phyloP scores from a whole-genome alignment of 345 rosid species.

The Linum usitatissimum region DNA sequence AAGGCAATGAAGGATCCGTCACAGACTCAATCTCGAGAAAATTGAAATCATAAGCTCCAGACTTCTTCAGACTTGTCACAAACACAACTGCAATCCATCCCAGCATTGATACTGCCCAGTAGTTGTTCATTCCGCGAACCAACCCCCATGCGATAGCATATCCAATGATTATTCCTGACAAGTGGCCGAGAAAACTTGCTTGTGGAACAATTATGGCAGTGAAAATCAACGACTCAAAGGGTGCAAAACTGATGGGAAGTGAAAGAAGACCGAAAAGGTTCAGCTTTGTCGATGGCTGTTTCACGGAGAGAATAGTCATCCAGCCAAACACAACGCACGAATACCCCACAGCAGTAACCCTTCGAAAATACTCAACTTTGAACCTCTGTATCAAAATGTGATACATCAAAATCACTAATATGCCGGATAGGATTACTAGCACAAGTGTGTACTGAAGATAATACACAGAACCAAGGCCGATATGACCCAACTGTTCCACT shows the following conservation, averaged over 20 bases:
- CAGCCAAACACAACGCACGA: slow-evolving; percentile 98
- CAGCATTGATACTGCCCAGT: slow-evolving; percentile 83
- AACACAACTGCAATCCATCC: slow-evolving; percentile 71
- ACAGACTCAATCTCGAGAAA: slow-evolving; percentile 87
- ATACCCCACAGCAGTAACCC: slow-evolving; percentile 96
- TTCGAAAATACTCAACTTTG: slow-evolving; percentile 71
- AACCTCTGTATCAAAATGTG: slow-evolving; percentile 64
- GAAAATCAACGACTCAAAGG: slow-evolving; percentile 84
- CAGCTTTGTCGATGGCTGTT: slow-evolving; percentile 91
- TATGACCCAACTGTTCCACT: slow-evolving; percentile 56
- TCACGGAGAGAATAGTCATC: slow-evolving; percentile 93
- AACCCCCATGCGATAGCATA: slow-evolving; percentile 92
- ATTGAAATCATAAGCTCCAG: slow-evolving; percentile 70
- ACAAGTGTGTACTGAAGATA: slow-evolving; percentile 89
- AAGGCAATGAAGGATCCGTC: slow-evolving; percentile 74
- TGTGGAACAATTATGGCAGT: slow-evolving; percentile 97
- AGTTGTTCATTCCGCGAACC: slow-evolving; percentile 90
- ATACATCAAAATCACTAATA: slow-evolving; percentile 66
- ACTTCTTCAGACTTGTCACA: slow-evolving; percentile 74
- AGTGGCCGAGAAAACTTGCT: slow-evolving; percentile 94
- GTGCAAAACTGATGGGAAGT: slow-evolving; percentile 93
- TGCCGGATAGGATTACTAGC: slow-evolving; percentile 61
- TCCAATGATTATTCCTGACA: slow-evolving; percentile 83
- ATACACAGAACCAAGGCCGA: slow-evolving; percentile 71
- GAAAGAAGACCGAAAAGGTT: slow-evolving; percentile 84